A percentile compares a stretch with the other conserved stretches of the same genome.
Conservation (phyloP, 2,329 filamentous ascomycete genomes). For the Escovopsis weberi region DNA sequence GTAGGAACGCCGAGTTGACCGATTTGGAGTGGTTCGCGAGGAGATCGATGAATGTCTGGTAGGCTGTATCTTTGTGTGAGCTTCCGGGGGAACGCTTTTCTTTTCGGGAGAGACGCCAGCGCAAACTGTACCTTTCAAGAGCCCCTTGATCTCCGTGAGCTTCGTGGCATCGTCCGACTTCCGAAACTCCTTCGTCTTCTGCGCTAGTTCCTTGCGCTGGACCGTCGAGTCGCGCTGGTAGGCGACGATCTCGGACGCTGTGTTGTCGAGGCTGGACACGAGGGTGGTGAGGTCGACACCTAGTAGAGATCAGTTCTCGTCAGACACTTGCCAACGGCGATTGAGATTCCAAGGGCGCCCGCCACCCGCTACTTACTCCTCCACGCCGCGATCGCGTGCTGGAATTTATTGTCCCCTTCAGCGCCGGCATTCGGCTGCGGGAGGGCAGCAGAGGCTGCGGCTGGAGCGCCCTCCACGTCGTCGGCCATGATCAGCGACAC, state of each 20-base stretch:
- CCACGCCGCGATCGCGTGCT: conserved; percentile 91
- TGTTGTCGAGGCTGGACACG: conserved; percentile 74
- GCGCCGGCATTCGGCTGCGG: conserved; percentile 8
- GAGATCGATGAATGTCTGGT: conserved; percentile 94
- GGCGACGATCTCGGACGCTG: conserved; percentile 85
- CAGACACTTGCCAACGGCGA: conserved; percentile 8
- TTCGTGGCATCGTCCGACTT: conserved; percentile 86
- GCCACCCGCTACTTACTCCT: conserved; percentile 46
- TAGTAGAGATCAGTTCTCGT: conserved; percentile 20
- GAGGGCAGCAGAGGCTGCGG: conserved; percentile 1
- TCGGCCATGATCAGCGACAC: conserved; percentile 16
- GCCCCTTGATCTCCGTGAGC: conserved; percentile 71
- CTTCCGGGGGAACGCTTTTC: not conserved
- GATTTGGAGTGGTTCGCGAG: conserved; percentile 92
- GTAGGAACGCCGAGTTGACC: conserved; percentile 82
- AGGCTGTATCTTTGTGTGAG: conserved; percentile 40
- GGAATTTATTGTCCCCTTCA: conserved; percentile 79
- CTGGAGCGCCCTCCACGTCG: conserved; percentile 14
- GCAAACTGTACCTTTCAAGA: conserved; percentile 57
- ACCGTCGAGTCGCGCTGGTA: conserved; percentile 93
- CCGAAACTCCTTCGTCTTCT: conserved; percentile 96
- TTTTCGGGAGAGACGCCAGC: not conserved
- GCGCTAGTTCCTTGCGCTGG: conserved; percentile 92
- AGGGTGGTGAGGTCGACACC: conserved; percentile 78
- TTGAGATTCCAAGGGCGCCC: not conserved